Percentiles rank a stretch among this genome's conserved stretches.
These are phyloP conservation scores for Aspergillus terreus DNA, from an alignment of 2,329 filamentous ascomycete genomes.

Conservation along the genomic window DNA sequence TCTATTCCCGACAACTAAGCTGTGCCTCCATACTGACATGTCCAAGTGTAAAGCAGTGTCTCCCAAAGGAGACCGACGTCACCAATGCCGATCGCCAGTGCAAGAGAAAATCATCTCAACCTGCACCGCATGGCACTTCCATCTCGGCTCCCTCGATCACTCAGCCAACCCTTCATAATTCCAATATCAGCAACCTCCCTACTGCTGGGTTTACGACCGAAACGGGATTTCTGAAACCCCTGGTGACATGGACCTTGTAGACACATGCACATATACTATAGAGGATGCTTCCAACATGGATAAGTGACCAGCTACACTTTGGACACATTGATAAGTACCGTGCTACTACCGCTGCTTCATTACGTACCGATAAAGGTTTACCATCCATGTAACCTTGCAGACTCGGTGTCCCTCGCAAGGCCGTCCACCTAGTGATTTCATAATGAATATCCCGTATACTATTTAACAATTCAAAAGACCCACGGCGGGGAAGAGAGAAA, in stretches of 20 bases:
- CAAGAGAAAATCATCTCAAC: not conserved
- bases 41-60: conserved; percentile 21
- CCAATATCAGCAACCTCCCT: conserved; percentile 6
- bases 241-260: conserved; percentile 14
- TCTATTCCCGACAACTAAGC: not conserved
- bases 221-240: conserved; percentile 23
- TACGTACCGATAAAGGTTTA: no score
- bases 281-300: conserved; percentile 3
- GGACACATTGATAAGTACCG: not conserved
- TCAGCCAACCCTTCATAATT: not conserved
- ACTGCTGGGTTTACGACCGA: conserved; percentile 17
- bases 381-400: no score
- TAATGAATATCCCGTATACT: no score
- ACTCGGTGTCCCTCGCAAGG: no score
- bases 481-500: no score
- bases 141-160: not conserved
- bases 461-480: no score
- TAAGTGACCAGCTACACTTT: conserved; percentile 6
- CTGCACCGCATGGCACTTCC: not conserved
- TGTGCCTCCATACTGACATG: no score
- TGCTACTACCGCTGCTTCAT: no score
- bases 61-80: not conserved
- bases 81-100: conserved; percentile 8
- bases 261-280: conserved; percentile 7
- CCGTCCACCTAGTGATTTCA: no score